phyloP scores from a whole-genome alignment of 2,329 filamentous ascomycete species.

The Cercospora nicotianae region DNA sequence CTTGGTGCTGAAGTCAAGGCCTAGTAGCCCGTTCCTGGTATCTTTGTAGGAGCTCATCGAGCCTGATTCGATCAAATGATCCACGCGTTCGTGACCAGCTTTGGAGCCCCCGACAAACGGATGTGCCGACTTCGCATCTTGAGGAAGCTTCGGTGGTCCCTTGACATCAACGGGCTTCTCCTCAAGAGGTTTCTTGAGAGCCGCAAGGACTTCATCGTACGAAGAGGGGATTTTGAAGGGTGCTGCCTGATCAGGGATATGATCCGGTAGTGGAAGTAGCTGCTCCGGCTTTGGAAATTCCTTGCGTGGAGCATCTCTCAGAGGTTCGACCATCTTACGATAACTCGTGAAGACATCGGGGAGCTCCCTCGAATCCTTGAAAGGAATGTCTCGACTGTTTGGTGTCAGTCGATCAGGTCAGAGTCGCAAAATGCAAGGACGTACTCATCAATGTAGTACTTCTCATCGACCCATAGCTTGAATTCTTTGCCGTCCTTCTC shows the following conservation, averaged over 20 bases:
- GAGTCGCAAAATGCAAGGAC: constrained; percentile 38
- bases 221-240: constrained; percentile 65
- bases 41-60: constrained; percentile 65
- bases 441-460: constrained; percentile 78
- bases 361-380: constrained; percentile 59
- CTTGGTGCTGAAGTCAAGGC: constrained; percentile 72
- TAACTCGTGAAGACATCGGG: constrained; percentile 76
- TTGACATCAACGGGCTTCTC: constrained; percentile 42
- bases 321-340: constrained; percentile 69
- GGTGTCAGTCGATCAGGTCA: neutral
- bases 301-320: constrained; percentile 63
- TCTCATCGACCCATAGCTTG: constrained; percentile 70
- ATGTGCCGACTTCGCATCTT: constrained; percentile 59
- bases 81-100: constrained; percentile 58
- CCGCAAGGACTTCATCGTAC: constrained; percentile 54
- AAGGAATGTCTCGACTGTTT: constrained; percentile 61
- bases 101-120: constrained; percentile 69
- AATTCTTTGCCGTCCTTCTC: constrained; percentile 58
- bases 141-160: constrained; percentile 55
- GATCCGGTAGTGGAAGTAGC: constrained; percentile 60
- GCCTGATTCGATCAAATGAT: constrained; percentile 61
- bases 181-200: constrained; percentile 60
- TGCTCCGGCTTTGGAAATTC: constrained; percentile 55
- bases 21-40: constrained; percentile 70
- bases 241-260: constrained; percentile 57